phyloP scores from a whole-genome alignment of 176 grass and related monocot genomes.

The Puccinellia tenuiflora region DNA sequence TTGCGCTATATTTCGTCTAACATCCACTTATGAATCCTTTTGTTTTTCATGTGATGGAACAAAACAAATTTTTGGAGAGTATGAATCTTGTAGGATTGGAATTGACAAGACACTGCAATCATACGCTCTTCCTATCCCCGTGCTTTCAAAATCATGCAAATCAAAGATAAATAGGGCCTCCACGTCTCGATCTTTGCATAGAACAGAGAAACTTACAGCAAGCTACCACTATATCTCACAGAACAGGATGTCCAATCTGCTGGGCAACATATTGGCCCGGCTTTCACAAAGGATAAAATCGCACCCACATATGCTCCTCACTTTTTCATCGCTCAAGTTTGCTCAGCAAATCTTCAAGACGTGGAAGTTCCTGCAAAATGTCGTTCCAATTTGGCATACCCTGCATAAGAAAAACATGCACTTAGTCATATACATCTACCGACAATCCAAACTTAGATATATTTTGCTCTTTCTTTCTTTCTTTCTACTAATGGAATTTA shows the following conservation, averaged over 20 bases:
- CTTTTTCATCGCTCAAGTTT: constrained; percentile 76
- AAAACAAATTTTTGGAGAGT: no score
- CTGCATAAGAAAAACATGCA: constrained; percentile 28
- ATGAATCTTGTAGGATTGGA: no score
- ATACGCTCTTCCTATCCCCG: no score
- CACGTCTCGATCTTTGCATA: background rate
- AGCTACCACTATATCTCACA: no score
- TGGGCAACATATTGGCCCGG: background rate
- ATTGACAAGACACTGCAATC: no score
- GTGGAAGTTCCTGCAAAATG: constrained; percentile 74
- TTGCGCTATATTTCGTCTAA: no score
- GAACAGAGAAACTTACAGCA: background rate
- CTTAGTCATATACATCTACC: background rate
- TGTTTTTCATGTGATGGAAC: no score
- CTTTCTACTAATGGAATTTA: background rate
- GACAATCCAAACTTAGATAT: background rate
- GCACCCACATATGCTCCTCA: background rate
- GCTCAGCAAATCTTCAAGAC: constrained; percentile 75
- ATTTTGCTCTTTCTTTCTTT: constrained; percentile 16
- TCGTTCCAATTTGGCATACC: constrained; percentile 89
- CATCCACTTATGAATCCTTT: no score
- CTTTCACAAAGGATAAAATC: background rate
- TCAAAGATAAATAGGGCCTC: background rate
- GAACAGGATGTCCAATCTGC: background rate
- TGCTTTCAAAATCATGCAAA: background rate